Evolutionary conservation across 768 basidiomycete species (phyloP).

Genomic region (Crepidotus variabilis): DNA sequence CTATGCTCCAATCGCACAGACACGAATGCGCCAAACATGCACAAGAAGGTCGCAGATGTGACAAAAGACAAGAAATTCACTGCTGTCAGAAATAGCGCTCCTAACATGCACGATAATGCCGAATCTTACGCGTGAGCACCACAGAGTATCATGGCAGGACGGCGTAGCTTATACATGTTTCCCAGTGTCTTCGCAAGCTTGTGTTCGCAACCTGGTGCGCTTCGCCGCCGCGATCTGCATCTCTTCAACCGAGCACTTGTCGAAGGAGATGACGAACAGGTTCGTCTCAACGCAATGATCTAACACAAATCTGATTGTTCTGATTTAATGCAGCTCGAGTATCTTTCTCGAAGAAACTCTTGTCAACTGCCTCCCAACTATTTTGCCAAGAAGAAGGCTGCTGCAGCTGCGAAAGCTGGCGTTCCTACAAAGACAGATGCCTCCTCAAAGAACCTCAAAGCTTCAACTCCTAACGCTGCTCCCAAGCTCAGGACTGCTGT

Average conservation of each 20-base stretch:
- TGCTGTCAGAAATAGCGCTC: neutral
- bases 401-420: neutral
- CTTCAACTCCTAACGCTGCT: too few species aligned
- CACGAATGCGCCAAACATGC: neutral
- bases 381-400: slow-evolving; percentile 4
- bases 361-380: slow-evolving; percentile 4
- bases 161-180: neutral
- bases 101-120: slow-evolving; percentile 4
- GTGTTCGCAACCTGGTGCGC: slow-evolving; percentile 3
- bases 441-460: too few species aligned
- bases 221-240: slow-evolving; percentile 3
- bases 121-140: slow-evolving; percentile 5
- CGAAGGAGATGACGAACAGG: slow-evolving; percentile 5
- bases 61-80: neutral
- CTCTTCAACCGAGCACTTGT: slow-evolving; percentile 3
- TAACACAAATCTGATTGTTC: neutral
- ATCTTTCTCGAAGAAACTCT: neutral
- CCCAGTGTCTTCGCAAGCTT: slow-evolving; percentile 4
- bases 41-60: neutral
- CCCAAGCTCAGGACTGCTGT: neutral
- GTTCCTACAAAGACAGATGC: neutral
- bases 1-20: neutral
- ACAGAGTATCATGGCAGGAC: neutral
- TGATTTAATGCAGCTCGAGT: neutral
- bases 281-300: neutral